These are phyloP conservation scores for Dioszegia crocea DNA, from an alignment of 768 basidiomycete genomes.

Conservation along the genomic window DNA sequence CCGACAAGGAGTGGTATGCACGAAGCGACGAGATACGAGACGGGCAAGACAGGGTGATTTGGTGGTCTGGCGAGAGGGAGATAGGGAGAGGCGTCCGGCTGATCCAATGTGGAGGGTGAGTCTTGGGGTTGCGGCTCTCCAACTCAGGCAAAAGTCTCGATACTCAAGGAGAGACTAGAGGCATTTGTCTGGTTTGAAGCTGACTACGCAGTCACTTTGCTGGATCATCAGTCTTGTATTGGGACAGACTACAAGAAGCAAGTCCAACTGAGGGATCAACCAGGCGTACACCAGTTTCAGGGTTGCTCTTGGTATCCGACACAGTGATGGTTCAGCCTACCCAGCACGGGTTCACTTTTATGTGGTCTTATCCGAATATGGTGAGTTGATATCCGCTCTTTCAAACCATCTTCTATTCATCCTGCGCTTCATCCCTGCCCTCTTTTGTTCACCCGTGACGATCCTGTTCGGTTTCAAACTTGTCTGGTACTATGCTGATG, in stretches of 20 bases:
- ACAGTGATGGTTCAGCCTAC: conserved; percentile 48
- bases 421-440: not conserved
- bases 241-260: conserved; percentile 43
- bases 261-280: conserved; percentile 25
- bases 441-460: not conserved
- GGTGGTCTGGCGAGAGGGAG: conserved; percentile 29
- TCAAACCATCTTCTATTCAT: too few relatives aligned
- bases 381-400: too few relatives aligned
- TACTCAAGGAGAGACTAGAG: too few relatives aligned
- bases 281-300: conserved; percentile 33
- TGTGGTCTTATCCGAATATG: conserved; percentile 48
- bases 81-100: conserved; percentile 30
- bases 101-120: conserved; percentile 49
- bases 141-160: too few relatives aligned
- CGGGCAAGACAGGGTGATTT: conserved; percentile 25
- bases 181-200: not conserved
- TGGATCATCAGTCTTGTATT: conserved; percentile 43
- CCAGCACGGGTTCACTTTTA: conserved; percentile 41
- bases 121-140: not conserved
- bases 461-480: too few relatives aligned
- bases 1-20: conserved; percentile 44
- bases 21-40: conserved; percentile 26
- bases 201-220: conserved; percentile 38
- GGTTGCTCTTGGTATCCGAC: conserved; percentile 44
- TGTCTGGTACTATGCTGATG: not conserved